These are phyloP conservation scores for Auricularia cornea DNA, from an alignment of 768 basidiomycete genomes.

Conservation along the genomic window DNA sequence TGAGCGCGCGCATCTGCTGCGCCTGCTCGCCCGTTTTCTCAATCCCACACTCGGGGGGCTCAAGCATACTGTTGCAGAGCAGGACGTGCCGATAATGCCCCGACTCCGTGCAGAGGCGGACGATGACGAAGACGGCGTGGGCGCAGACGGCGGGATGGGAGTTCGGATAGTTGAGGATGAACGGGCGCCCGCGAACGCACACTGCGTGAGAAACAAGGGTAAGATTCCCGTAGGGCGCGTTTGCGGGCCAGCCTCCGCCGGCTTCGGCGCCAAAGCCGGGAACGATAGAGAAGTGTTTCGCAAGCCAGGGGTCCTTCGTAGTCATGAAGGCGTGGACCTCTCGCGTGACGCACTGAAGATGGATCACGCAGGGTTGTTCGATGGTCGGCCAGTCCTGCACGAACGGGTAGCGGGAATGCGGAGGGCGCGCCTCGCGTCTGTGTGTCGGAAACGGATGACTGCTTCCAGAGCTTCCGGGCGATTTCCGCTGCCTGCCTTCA, in stretches of 20 bases:
- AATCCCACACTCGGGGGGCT: neutral
- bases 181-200: neutral
- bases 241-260: neutral
- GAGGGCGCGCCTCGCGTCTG: too few relatives aligned
- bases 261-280: neutral
- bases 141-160: neutral
- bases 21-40: neutral
- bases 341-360: neutral
- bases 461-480: too few relatives aligned
- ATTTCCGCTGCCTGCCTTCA: too few relatives aligned
- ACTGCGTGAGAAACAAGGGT: neutral
- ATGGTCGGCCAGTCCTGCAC: neutral
- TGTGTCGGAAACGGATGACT: too few relatives aligned
- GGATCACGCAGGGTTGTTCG: neutral
- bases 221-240: neutral
- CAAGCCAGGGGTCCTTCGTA: neutral
- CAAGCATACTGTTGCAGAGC: neutral
- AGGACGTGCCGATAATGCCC: neutral
- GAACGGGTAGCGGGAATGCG: too few relatives aligned
- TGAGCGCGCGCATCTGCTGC: neutral
- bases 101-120: neutral
- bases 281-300: neutral
- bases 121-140: neutral
- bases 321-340: neutral
- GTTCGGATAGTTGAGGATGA: neutral